phyloP scores from a whole-genome alignment of 176 grass and related monocot genomes.

The Triticum urartu region DNA sequence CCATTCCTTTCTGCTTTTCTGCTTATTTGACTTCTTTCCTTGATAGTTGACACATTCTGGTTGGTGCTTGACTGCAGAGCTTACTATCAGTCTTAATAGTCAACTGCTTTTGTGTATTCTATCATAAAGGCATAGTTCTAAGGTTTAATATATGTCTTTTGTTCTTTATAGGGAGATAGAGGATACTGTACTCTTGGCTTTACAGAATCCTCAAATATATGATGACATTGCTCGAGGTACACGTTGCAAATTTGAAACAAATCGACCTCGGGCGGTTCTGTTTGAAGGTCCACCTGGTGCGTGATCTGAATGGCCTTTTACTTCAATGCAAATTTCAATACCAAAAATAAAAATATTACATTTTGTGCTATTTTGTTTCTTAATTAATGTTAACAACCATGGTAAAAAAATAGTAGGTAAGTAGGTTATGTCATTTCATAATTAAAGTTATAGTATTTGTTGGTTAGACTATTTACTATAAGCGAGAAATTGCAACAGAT shows the following conservation, averaged over 20 bases:
- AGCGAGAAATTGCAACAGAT: neutral
- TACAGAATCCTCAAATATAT: slow-evolving; percentile 92
- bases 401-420: neutral
- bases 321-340: neutral
- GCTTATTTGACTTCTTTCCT: neutral
- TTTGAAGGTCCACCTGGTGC: slow-evolving; percentile 96
- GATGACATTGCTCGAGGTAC: slow-evolving; percentile 87
- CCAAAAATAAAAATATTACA: neutral
- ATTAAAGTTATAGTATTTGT: slow-evolving; percentile 10
- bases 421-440: neutral
- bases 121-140: neutral
- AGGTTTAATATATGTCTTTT: slow-evolving; percentile 1
- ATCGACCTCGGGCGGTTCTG: slow-evolving; percentile 83
- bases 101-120: neutral
- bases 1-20: neutral
- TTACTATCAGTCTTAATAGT: slow-evolving; percentile 8
- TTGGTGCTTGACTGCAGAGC: neutral
- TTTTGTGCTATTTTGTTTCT: neutral
- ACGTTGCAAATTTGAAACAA: slow-evolving; percentile 85
- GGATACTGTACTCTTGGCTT: slow-evolving; percentile 84
- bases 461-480: neutral
- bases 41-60: neutral
- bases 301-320: neutral
- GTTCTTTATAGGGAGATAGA: slow-evolving; percentile 84
- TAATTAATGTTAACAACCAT: neutral